These are phyloP conservation scores for Phycomyces nitens DNA, from an alignment of 192 early-diverging fungal species.

Conservation along the genomic window DNA sequence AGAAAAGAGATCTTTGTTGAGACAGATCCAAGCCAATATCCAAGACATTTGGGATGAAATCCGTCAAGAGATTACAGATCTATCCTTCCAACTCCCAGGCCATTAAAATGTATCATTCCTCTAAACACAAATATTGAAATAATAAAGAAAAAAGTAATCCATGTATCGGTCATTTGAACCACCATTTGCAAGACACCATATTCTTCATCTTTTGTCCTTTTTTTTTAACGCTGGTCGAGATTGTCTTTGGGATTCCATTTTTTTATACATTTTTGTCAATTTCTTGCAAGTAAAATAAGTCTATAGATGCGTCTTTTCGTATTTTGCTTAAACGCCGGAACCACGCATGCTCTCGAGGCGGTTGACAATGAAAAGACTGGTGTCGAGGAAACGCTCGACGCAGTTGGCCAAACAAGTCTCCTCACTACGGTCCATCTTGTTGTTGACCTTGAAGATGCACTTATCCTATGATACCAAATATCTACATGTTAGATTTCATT, in stretches of 20 bases:
- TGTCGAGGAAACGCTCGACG: slow-evolving; percentile 66
- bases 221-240: too few relatives aligned
- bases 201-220: too few relatives aligned
- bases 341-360: slow-evolving; percentile 43
- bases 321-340: slow-evolving; percentile 28
- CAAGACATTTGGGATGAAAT: slow-evolving; percentile 32
- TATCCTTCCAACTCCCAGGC: not conserved
- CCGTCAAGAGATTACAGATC: slow-evolving; percentile 21
- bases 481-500: not conserved
- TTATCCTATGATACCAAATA: slow-evolving; percentile 23
- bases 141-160: too few relatives aligned
- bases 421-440: slow-evolving; percentile 50
- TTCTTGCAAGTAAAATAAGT: too few relatives aligned
- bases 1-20: slow-evolving; percentile 15
- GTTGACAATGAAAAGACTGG: slow-evolving; percentile 55
- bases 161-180: too few relatives aligned
- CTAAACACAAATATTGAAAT: too few relatives aligned
- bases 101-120: too few relatives aligned
- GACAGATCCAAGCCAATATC: not conserved
- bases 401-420: slow-evolving; percentile 64
- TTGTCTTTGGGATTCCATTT: too few relatives aligned
- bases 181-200: too few relatives aligned
- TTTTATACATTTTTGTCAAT: too few relatives aligned
- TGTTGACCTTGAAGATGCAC: slow-evolving; percentile 39
- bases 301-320: too few relatives aligned